Evolutionary conservation across 352 stramenopile genomes (phyloP).

Genomic region (Pythium sp.): DNA sequence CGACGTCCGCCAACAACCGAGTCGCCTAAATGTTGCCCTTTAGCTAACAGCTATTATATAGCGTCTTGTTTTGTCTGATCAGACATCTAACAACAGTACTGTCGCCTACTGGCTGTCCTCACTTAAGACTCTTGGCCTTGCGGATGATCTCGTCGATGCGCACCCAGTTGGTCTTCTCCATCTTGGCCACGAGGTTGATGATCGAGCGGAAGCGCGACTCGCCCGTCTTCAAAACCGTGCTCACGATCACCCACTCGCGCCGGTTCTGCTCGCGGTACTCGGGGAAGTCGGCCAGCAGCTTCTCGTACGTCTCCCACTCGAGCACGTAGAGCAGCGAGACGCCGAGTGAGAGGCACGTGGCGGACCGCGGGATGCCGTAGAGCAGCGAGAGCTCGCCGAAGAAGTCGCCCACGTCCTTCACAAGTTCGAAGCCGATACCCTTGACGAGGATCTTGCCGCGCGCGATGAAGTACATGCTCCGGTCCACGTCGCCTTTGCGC

Average conservation of each 20-base stretch:
- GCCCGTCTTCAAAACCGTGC: slow-evolving; percentile 50
- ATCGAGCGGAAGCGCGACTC: slow-evolving; percentile 73
- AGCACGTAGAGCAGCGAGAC: slow-evolving; percentile 78
- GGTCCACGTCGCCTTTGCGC: slow-evolving; percentile 64
- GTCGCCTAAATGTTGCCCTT: too few species aligned
- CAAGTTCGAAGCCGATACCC: slow-evolving; percentile 58
- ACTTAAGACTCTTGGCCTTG: slow-evolving; percentile 66
- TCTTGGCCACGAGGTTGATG: slow-evolving; percentile 59
- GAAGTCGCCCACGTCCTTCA: slow-evolving; percentile 63
- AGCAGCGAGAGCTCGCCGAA: slow-evolving; percentile 55
- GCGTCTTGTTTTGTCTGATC: too few species aligned
- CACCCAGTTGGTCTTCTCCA: slow-evolving; percentile 64
- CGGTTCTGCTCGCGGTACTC: slow-evolving; percentile 74
- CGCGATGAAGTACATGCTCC: slow-evolving; percentile 77
- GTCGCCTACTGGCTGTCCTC: not conserved
- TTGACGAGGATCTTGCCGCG: slow-evolving; percentile 59
- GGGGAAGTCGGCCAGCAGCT: slow-evolving; percentile 60
- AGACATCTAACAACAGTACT: too few species aligned
- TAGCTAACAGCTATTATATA: too few species aligned
- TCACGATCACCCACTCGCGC: slow-evolving; percentile 72
- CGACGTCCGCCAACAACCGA: too few species aligned
- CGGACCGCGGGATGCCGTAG: slow-evolving; percentile 71
- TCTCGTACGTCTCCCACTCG: slow-evolving; percentile 73
- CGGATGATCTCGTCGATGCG: slow-evolving; percentile 66
- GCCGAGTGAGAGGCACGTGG: slow-evolving; percentile 62